Evolutionary conservation across 2,329 filamentous ascomycete species (phyloP).

Genomic region (Neofusicoccum sp.): DNA sequence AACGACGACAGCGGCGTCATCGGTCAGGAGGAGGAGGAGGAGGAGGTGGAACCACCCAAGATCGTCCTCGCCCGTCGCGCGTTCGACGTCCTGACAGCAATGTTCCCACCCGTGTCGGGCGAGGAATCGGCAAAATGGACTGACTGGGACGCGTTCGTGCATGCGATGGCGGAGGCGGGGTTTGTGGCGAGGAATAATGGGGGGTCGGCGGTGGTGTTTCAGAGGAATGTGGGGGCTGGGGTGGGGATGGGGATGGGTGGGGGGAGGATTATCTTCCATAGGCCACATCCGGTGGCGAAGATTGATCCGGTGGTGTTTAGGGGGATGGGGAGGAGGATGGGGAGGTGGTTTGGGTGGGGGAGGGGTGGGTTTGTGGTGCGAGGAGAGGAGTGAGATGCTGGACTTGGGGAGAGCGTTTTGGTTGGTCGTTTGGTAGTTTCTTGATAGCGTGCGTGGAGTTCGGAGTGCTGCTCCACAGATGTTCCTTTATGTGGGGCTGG

Average conservation of each 20-base stretch:
- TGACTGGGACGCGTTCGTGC: slow-evolving; percentile 22
- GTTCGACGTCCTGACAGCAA: slow-evolving; percentile 11
- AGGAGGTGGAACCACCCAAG: not conserved
- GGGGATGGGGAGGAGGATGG: slow-evolving; percentile 28
- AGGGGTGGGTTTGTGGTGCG: not conserved
- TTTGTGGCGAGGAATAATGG: slow-evolving; percentile 21
- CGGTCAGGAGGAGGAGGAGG: not conserved
- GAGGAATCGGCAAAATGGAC: slow-evolving; percentile 19
- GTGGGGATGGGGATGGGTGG: not conserved
- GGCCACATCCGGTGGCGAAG: slow-evolving; percentile 28
- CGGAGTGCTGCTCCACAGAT: too few species aligned
- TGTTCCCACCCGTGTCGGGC: slow-evolving; percentile 20
- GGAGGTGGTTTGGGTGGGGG: slow-evolving; percentile 22
- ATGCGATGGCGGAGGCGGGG: slow-evolving; percentile 23
- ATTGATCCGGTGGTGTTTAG: slow-evolving; percentile 30
- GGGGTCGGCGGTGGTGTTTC: slow-evolving; percentile 24
- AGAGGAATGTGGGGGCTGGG: slow-evolving; percentile 7
- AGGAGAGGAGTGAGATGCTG: too few species aligned
- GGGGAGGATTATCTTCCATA: slow-evolving; percentile 29
- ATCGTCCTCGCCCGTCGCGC: not conserved
- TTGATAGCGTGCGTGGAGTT: too few species aligned
- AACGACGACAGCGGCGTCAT: not conserved
- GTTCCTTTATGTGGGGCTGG: too few species aligned
- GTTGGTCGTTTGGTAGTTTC: too few species aligned
- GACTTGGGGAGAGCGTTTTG: too few species aligned